Base-by-base conservation (phyloP, 148 eudicot genomes). In the Bassia scoparia region DNA sequence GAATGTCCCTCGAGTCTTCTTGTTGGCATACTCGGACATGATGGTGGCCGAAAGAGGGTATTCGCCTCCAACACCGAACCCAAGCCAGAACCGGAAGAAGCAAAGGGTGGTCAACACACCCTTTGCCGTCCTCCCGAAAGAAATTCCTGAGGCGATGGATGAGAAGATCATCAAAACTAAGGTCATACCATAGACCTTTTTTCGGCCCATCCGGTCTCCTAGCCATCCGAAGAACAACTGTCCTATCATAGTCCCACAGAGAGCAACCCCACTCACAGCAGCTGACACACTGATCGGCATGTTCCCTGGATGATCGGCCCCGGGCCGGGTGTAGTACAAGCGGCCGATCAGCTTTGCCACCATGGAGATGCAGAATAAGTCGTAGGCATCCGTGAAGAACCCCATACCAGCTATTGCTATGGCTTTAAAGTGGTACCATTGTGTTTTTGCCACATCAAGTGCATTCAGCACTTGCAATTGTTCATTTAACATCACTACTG, bases 371-470 rank as follows among this genome's bases (percentile, higher is more conserved):
- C 85, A 75, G 56, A 86, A 89, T 7, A 89, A 76, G 68, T 89
- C 93, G 21, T 89, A 89, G 61, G 90, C 66, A 34, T 61, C 43
- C 9, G 66, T 90, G 76, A 90, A 90, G 65, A 90, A 90, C 2
- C 96, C 96, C 96, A 90, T 90, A 13, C 92, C 96, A 3, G 94
- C 90, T 20, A 89, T 84, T 18, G 85, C 54, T 7, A 87, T 86
- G 3, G 94, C 84, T 2, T 90, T 89, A 81, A 89, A 89, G 30
- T 88, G 92, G 81, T 86, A 88, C 81, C 78, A 70, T 77, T 86
- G 93, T 29, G 90, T 89, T 70, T 78, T 86, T 13, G 93, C 93
- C 21, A 77, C 76, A 61, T 89, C 93, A 33, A 89, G 90, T 60
- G 90, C 90, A 24, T 78, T 72, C 0, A 89, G 87, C 81, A 89